A percentile compares a stretch with the other conserved stretches of the same genome.
phyloP scores from a whole-genome alignment of 1,139 yeast species.

The Candida sanyaensis region DNA sequence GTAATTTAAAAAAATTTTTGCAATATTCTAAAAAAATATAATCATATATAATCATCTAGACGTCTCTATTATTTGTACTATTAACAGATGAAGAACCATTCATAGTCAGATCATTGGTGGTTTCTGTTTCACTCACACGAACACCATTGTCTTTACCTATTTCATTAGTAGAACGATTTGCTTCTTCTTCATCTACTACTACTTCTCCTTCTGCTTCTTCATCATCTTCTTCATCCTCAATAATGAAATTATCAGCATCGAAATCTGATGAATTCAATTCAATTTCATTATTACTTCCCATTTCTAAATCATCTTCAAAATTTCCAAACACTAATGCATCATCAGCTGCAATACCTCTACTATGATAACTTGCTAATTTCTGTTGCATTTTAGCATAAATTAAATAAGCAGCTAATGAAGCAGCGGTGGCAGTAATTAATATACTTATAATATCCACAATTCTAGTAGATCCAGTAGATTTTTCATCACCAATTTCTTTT shows the following conservation, averaged over 20 bases:
- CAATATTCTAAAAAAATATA: too few species aligned
- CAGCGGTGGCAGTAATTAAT: constrained; percentile 55
- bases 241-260: constrained; percentile 41
- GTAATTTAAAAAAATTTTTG: background rate
- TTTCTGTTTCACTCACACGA: background rate
- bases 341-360: constrained; percentile 19
- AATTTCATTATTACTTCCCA: constrained; percentile 25
- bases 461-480: constrained; percentile 52
- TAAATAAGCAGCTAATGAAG: constrained; percentile 66
- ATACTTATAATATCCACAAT: constrained; percentile 67
- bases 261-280: constrained; percentile 37
- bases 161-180: background rate
- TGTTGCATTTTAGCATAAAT: constrained; percentile 64
- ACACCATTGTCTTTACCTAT: background rate
- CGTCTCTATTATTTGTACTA: background rate
- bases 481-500: constrained; percentile 64
- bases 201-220: background rate
- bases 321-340: constrained; percentile 43
- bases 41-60: background rate
- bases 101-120: background rate
- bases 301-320: constrained; percentile 37
- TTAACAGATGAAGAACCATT: background rate
- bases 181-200: constrained; percentile 29
- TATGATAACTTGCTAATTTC: constrained; percentile 36
- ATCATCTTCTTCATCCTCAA: constrained; percentile 29